Base-by-base conservation (phyloP, 148 eudicot species). In the Nyssa sinensis region DNA sequence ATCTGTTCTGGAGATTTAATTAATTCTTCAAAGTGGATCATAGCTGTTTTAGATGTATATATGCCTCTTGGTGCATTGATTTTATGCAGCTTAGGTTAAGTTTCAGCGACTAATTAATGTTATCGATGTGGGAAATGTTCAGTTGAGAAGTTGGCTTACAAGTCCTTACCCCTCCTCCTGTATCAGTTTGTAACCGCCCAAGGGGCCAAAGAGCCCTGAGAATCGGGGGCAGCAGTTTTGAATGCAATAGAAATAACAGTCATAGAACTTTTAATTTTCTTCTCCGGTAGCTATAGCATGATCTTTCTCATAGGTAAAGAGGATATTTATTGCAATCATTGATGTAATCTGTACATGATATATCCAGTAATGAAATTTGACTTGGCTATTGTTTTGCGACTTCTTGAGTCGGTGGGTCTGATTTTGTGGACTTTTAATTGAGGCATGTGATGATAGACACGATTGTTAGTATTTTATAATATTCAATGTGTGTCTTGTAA, bases 201-300 rank as follows among this genome's bases (percentile, higher is more conserved):
- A 32, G 32, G n/a, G 14, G 65, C 31, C 7, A 28, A 35, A 58
- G 2, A 2, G 74, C 49, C 74, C 63, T 33, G 29, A 23, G 1
- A 34, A 35, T 73, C 67, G 61, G 51, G 74, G 76, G 78, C 74
- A 75, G 69, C 78, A 76, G 86, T 83, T 85, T 85, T 80, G 88
- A 53, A 58, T 59, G 31, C 33, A 71, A 25, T 33, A 7, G 25
- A 3, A 65, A 65, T 55, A 12, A 32, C 62, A 58, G 27, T 69
- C n/a, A 9, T 51, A 27, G 61, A 17, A n/a, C n/a, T n/a, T n/a
- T n/a, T n/a, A n/a, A n/a, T n/a, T n/a, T 25, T 30, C 61, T 4
- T 8, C 31, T 51, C 44, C 9, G 9, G 44, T 37, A 3, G 4
- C 44, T 9, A 37, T 37, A 37, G 5, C 9, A 9, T 37, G 44